Evolutionary conservation across 805 yeast genomes (phyloP), one percentile per base, ranked within the genome.

Genomic region (Metschnikowia cubensis): DNA sequence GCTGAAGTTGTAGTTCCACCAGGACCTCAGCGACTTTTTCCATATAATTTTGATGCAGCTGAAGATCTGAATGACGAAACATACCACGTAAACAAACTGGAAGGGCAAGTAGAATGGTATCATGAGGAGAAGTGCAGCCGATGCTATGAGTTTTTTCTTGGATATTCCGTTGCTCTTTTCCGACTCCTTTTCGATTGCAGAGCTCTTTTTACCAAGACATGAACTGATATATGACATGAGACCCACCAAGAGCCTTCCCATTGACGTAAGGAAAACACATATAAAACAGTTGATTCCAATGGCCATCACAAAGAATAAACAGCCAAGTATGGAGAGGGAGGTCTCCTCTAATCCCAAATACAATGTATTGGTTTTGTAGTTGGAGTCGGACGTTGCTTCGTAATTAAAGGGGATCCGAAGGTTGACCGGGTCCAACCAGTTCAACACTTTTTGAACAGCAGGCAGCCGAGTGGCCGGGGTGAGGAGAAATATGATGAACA

Each of bases 101-200:
- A 84, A 90, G 0, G 97, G 97, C 13, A 88, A 68, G 60, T 84
- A 86, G 21, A 84, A 67, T 31, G 83, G 70, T 3, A 86, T 84
- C 42, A 61, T 37, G 18, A 75, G 63, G 0, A 72, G 53, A 2
- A 81, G 52, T 11, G 84, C 56, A 0, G 73, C 39, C 0, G 69
- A 50, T 3, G 73, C 65, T 1, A 75, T 68, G n/a, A 74, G 42
- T 40, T 52, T 52, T 18, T 37, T 47, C 36, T 36, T 46, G 31
- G 45, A 35, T 37, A 45, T 14, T 21, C 8, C 5, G 7, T 33
- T 49, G 18, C 13, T 22, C n/a, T 13, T 14, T 14, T 14, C 17
- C 17, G 17, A 34, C 48, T 32, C 31, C 44, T 42, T 43, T n/a
- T 17, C 34, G 6, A 8, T 35, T 15, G 8, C n/a, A 13, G 38